These are phyloP conservation scores for Bimuria novae-zelandiae DNA, from an alignment of 2,329 filamentous ascomycete genomes.

Conservation along the genomic window DNA sequence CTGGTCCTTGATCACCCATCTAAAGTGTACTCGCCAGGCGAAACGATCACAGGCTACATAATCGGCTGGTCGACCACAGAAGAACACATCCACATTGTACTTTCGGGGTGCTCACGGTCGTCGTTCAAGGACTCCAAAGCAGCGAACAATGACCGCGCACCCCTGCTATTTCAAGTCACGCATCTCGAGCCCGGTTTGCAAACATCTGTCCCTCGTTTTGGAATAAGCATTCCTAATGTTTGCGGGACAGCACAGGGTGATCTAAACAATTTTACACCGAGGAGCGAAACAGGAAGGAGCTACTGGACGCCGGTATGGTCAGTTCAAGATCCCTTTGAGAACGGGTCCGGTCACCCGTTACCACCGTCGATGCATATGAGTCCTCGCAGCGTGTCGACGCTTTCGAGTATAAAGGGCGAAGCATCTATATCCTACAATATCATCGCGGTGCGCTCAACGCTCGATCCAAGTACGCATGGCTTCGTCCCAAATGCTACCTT, in stretches of 20 bases:
- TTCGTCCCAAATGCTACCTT: constrained; percentile 8
- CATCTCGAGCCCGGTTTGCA: constrained; percentile 8
- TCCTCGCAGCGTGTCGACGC: constrained; percentile 1
- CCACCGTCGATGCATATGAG: constrained; percentile 15
- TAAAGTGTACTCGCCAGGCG: constrained; percentile 14
- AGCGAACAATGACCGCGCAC: constrained; percentile 12
- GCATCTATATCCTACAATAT: constrained; percentile 17
- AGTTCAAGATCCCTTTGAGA: constrained; percentile 11
- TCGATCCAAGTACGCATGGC: background rate
- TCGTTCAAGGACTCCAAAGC: constrained; percentile 8
- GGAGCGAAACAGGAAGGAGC: background rate
- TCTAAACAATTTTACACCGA: constrained; percentile 5
- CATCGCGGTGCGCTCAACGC: constrained; percentile 15
- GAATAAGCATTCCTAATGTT: constrained; percentile 13
- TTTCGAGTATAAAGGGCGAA: background rate
- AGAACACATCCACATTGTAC: constrained; percentile 17
- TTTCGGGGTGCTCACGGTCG: constrained; percentile 16
- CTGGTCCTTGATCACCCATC: constrained; percentile 17
- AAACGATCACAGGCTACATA: constrained; percentile 19
- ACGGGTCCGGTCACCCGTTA: constrained; percentile 15
- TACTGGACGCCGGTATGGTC: constrained; percentile 20
- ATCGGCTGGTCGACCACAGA: constrained; percentile 11
- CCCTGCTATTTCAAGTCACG: constrained; percentile 12
- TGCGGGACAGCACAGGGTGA: background rate
- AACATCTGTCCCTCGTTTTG: constrained; percentile 12